phyloP scores from a whole-genome alignment of 208 protist genomes.

The Porcisia hertigi region DNA sequence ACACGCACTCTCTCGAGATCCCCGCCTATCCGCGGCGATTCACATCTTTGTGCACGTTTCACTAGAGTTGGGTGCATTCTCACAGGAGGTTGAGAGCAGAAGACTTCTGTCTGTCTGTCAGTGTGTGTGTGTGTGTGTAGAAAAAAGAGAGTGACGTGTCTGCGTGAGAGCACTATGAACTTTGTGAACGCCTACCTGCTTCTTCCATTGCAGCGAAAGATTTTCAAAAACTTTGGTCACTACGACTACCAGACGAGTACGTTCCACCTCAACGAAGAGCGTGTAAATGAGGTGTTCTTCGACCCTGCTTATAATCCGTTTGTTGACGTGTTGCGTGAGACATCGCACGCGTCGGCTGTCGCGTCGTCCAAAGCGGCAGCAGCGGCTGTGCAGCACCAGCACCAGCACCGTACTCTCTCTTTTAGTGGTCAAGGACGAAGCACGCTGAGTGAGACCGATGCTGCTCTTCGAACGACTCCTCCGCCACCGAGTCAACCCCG shows the following conservation, averaged over 20 bases:
- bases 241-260: constrained; percentile 40
- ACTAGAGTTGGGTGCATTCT: neutral
- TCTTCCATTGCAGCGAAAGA: constrained; percentile 38
- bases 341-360: constrained; percentile 28
- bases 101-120: neutral
- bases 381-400: constrained; percentile 6
- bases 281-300: constrained; percentile 39
- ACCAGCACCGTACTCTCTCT: neutral
- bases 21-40: neutral
- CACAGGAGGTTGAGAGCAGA: neutral
- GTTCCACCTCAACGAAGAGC: constrained; percentile 40
- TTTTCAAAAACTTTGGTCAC: constrained; percentile 51
- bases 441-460: neutral
- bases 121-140: neutral
- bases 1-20: neutral
- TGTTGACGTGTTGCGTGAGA: constrained; percentile 31
- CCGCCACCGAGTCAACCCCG: neutral
- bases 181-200: constrained; percentile 36
- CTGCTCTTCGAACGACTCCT: neutral
- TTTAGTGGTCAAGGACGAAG: neutral
- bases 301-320: constrained; percentile 30
- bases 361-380: constrained; percentile 21
- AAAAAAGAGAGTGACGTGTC: neutral
- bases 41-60: neutral
- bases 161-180: constrained; percentile 18